These are phyloP conservation scores for Porphyra umbilicalis DNA, from an alignment of 31 red algal species.

Conservation along the genomic window DNA sequence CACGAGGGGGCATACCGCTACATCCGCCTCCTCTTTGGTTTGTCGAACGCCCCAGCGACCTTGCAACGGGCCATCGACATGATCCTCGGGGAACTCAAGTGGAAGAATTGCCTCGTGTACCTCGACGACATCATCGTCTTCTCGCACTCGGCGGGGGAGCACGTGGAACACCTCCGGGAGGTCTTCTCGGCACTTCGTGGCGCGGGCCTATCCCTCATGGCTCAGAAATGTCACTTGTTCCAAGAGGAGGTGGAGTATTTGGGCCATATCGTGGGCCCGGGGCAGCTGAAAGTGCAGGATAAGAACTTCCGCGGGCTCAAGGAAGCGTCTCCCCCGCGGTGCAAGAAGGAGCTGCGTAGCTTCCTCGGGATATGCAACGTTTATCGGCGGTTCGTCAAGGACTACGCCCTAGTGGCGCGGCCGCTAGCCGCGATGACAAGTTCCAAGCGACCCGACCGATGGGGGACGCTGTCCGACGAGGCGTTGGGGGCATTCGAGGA, in stretches of 20 bases:
- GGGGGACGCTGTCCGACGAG: too few relatives aligned
- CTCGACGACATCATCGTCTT: constrained; percentile 42
- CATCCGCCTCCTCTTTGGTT: constrained; percentile 21
- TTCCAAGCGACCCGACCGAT: too few relatives aligned
- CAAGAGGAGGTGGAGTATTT: constrained; percentile 18
- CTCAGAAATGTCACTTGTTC: constrained; percentile 20
- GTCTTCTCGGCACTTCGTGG: constrained; percentile 5
- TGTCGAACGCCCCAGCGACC: constrained; percentile 25
- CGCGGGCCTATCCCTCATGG: constrained; percentile 9
- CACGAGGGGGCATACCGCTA: constrained; percentile 15
- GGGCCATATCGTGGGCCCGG: constrained; percentile 8
- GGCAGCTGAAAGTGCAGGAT: background rate
- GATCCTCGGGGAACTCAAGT: constrained; percentile 9
- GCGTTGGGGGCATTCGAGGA: too few relatives aligned
- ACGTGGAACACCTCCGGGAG: constrained; percentile 6
- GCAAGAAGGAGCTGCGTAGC: constrained; percentile 6
- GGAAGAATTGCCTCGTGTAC: constrained; percentile 24
- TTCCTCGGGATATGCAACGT: constrained; percentile 18
- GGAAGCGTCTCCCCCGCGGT: background rate
- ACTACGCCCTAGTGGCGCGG: too few relatives aligned
- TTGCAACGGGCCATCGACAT: constrained; percentile 31
- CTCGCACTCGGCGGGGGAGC: constrained; percentile 18
- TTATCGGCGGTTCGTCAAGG: constrained; percentile 2
- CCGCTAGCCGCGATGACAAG: too few relatives aligned
- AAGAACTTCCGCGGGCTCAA: too few relatives aligned